Evolutionary conservation across 1,139 yeast genomes (phyloP).

Genomic region (Magnusiomyces suaveolens): DNA sequence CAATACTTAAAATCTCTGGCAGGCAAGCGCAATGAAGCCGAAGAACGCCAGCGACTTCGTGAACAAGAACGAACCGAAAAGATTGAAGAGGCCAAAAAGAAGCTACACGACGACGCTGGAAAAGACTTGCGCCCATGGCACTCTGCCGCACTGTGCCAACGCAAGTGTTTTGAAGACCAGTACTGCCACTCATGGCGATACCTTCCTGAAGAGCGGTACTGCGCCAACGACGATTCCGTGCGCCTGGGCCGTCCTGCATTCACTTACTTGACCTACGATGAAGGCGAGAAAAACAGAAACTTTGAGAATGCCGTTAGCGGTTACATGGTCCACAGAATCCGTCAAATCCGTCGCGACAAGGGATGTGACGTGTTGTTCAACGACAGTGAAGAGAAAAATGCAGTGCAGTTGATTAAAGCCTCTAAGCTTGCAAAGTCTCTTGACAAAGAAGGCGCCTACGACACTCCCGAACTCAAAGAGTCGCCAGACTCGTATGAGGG

Average conservation of each 20-base stretch:
- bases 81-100: constrained; percentile 1
- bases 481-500: background rate
- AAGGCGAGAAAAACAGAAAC: constrained; percentile 7
- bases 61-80: background rate
- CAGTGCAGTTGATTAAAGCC: background rate
- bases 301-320: constrained; percentile 16
- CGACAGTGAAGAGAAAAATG: background rate
- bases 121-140: constrained; percentile 10
- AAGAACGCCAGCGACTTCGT: background rate
- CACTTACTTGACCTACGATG: constrained; percentile 12
- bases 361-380: constrained; percentile 15
- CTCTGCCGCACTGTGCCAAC: constrained; percentile 12
- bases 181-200: constrained; percentile 20
- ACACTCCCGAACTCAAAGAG: background rate
- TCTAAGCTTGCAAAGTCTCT: background rate
- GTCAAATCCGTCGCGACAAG: constrained; percentile 17
- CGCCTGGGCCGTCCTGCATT: constrained; percentile 9
- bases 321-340: constrained; percentile 23
- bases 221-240: constrained; percentile 6
- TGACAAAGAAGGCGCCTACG: background rate
- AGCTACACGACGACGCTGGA: constrained; percentile 3
- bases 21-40: background rate
- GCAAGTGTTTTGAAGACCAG: constrained; percentile 12
- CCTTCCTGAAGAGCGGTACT: constrained; percentile 5
- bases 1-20: constrained; percentile 8